Percentiles rank a stretch among this genome's conserved stretches.
These are phyloP conservation scores for Verticillium longisporum DNA, from an alignment of 2,329 filamentous ascomycete genomes.

Conservation along the genomic window DNA sequence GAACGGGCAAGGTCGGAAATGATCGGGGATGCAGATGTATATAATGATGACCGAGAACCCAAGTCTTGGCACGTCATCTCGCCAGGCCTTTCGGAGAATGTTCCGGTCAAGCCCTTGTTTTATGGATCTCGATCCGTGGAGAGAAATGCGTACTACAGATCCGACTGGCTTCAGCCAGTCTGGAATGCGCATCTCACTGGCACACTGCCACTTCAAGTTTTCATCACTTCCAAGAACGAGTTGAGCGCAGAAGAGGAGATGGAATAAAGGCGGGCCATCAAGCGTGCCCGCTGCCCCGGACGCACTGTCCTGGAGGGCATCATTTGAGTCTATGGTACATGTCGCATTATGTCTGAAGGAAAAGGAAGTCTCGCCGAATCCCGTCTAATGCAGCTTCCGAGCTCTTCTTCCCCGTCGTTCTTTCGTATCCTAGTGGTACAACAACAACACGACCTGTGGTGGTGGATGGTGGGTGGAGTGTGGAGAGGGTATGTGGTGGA, in stretches of 20 bases:
- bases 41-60: too few species aligned
- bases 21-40: too few species aligned
- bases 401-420: not conserved
- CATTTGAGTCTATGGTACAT: not conserved
- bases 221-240: not conserved
- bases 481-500: not conserved
- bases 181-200: too few species aligned
- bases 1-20: too few species aligned
- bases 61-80: too few species aligned
- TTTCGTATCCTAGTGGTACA: conserved; percentile 1
- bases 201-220: not conserved
- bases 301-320: not conserved
- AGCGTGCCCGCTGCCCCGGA: not conserved
- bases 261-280: not conserved
- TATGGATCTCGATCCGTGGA: too few species aligned
- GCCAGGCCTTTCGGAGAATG: too few species aligned
- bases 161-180: too few species aligned
- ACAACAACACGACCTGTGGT: conserved; percentile 1
- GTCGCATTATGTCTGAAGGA: not conserved
- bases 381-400: not conserved
- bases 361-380: not conserved
- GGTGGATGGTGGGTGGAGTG: not conserved
- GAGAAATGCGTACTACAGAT: too few species aligned
- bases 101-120: too few species aligned
- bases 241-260: not conserved